phyloP scores from a whole-genome alignment of 208 protist species.

The Wallacemonas sp. region DNA sequence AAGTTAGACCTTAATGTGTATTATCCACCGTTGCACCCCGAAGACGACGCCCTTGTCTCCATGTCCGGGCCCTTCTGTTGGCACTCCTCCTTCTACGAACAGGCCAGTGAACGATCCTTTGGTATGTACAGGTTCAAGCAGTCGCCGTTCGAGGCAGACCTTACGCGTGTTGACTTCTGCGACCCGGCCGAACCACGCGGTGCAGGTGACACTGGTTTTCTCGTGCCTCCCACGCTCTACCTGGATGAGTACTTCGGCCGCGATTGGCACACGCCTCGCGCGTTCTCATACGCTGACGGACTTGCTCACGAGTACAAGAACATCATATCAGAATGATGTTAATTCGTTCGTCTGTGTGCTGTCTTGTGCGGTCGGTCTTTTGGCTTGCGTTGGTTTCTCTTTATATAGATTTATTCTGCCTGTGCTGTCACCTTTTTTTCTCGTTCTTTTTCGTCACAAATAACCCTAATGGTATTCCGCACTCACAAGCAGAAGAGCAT shows the following conservation, averaged over 20 bases:
- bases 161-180: constrained; percentile 51
- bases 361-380: background rate
- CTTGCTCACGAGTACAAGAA: constrained; percentile 80
- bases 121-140: constrained; percentile 88
- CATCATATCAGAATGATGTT: constrained; percentile 66
- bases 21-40: constrained; percentile 52
- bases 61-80: constrained; percentile 65
- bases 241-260: constrained; percentile 82
- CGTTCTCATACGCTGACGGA: constrained; percentile 78
- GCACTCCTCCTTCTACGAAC: constrained; percentile 78
- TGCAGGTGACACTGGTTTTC: constrained; percentile 22
- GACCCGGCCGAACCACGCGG: background rate
- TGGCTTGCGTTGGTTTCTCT: background rate
- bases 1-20: constrained; percentile 86
- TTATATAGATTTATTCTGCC: background rate
- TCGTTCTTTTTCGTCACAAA: too few species aligned
- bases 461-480: too few species aligned
- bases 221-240: constrained; percentile 62
- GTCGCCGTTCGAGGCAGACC: constrained; percentile 34
- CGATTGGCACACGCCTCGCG: constrained; percentile 72
- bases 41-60: constrained; percentile 36
- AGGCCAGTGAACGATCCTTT: constrained; percentile 40
- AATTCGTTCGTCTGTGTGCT: background rate
- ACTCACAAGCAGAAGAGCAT: too few species aligned
- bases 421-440: too few species aligned